phyloP scores from a whole-genome alignment of 1,139 yeast species.

The Magnusiomyces magnusii region DNA sequence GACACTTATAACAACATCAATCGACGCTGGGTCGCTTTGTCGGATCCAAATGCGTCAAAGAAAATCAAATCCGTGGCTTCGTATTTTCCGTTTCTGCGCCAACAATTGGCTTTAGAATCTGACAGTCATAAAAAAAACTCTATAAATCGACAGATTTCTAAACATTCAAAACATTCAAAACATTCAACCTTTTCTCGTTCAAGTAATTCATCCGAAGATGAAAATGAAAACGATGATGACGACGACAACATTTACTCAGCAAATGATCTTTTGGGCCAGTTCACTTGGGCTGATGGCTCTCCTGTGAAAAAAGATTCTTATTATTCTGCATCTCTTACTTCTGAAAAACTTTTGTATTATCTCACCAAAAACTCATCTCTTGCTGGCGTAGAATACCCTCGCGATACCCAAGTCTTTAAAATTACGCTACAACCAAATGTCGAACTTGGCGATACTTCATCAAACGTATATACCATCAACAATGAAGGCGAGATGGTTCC shows the following conservation, averaged over 20 bases:
- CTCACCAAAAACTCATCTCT: conserved; percentile 25
- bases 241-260: not conserved
- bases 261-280: not conserved
- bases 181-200: not conserved
- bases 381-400: conserved; percentile 23
- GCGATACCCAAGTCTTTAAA: conserved; percentile 23
- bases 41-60: conserved; percentile 26
- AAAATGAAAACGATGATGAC: not conserved
- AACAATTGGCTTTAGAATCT: not conserved
- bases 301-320: conserved; percentile 4
- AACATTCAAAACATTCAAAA: not conserved
- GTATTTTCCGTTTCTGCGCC: conserved; percentile 1
- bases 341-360: conserved; percentile 25
- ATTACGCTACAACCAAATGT: conserved; percentile 25
- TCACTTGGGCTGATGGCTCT: conserved; percentile 13
- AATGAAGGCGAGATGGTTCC: conserved; percentile 22
- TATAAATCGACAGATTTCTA: too few relatives aligned
- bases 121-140: too few relatives aligned
- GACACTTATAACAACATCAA: conserved; percentile 24
- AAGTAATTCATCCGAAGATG: too few relatives aligned
- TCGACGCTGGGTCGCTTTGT: conserved; percentile 30
- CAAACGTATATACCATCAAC: conserved; percentile 18
- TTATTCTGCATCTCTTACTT: conserved; percentile 13
- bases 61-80: conserved; percentile 7
- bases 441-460: conserved; percentile 11